Base-by-base conservation (phyloP, 2,329 filamentous ascomycete species). In the Aspergillus chevalieri region DNA sequence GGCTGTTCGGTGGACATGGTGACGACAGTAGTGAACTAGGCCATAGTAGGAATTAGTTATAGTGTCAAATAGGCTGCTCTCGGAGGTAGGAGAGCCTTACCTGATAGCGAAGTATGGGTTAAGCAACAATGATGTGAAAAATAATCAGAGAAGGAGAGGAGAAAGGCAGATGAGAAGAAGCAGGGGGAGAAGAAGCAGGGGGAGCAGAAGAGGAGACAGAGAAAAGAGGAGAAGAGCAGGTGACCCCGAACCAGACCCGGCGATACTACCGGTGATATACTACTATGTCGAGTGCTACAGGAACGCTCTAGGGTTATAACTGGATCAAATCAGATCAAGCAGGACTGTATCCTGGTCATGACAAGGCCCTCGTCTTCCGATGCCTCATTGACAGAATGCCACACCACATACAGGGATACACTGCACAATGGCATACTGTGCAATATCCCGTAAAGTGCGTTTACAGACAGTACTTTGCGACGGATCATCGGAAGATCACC, bases 1-100 rank as follows among this genome's bases (percentile, higher is more conserved):
- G 26, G 26, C 26, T 30, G 26, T 64, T 85, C 81, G 64, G 74
- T 77, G 63, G 81, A 75, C 81, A 84, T 82, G 67, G 48, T 38
- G 17, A 44, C 39, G 28, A 41, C 17, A 41, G 38, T 30, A 44
- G 14, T 28, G 26, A 44, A n/a, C 43, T 26, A 30, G 21, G 26
- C 10, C 6, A 22, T 19, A 17, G 43, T n/a, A 21, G n/a, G 21
- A 44, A 6, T 33, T 44, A 44, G 42, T 14, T 15, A 26, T 8
- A 15, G 19, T 24, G 10, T 26, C 14, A 28, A 28, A 4, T 30
- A 26, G 42, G 22, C 12, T 26, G 30, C 22, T 52, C 36, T 48
- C 41, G 44, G 47, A 47, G 47, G 26, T 10, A 41, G 45, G n/a
- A 50, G 43, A 50, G 49, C 53, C 26, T 44, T 49, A 55, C 53